Conservation (phyloP, 345 rosid genomes). For the Firmiana major region DNA sequence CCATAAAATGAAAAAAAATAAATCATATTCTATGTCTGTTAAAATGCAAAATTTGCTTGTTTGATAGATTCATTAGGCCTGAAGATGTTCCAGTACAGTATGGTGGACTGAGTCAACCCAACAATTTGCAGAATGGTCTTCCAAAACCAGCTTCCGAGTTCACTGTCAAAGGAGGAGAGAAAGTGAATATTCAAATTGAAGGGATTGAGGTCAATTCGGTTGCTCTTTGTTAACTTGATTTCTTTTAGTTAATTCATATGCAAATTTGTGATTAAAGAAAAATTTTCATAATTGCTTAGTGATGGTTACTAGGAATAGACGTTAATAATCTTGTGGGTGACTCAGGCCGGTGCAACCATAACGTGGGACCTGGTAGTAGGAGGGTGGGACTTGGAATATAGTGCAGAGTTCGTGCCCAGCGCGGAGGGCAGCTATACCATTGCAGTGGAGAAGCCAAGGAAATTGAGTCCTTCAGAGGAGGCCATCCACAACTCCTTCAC, state of each 20-base stretch:
- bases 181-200: conserved; percentile 81
- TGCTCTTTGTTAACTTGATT: background rate
- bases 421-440: conserved; percentile 75
- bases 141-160: conserved; percentile 91
- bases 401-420: conserved; percentile 86
- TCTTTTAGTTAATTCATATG: background rate
- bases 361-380: conserved; percentile 97
- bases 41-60: background rate
- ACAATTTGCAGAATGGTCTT: conserved; percentile 56
- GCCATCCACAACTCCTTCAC: conserved; percentile 79
- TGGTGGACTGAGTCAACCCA: conserved; percentile 77
- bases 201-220: conserved; percentile 70
- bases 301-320: background rate
- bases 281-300: background rate
- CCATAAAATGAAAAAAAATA: too few species aligned
- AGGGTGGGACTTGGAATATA: conserved; percentile 97
- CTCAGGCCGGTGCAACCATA: conserved; percentile 79
- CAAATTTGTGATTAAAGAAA: background rate
- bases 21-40: background rate
- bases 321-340: background rate
- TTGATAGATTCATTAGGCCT: conserved; percentile 42
- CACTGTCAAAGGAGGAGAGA: conserved; percentile 69
- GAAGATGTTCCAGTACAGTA: conserved; percentile 91
- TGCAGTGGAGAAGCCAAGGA: conserved; percentile 76
- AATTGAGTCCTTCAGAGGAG: conserved; percentile 51